Evolutionary conservation across 495 filamentous ascomycete genomes (phyloP), one percentile per base, ranked within the genome.

Genomic region (Cercophora newfieldiana): DNA sequence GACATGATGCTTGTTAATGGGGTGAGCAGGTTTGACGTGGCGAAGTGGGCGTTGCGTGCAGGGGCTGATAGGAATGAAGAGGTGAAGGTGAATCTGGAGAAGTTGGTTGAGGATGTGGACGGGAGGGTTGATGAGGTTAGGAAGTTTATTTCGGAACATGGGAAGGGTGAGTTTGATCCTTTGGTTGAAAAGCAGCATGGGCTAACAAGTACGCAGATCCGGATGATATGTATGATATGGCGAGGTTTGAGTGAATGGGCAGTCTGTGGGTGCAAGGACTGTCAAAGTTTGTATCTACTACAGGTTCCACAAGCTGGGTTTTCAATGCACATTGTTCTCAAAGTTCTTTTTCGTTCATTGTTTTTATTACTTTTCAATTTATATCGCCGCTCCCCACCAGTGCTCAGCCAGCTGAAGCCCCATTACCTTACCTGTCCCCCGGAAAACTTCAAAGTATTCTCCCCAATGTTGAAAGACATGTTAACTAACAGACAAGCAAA

Each of bases 1-100:
- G 86, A 91, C 63, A 91, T 91, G 89, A 87, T 91, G 88, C 75
- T 91, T 12, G 71, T 83, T 44, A 93, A 92, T 63, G 68, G 80
- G 18, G 86, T 88, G 12, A 87, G 82, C 5, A 75, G 89, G 50
- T 92, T 83, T 69, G 83, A 90, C 72, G 82, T 91, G 55, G 86
- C 84, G 3, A 77, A 85, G 69, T 69, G 81, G 21, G 90, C 89
- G 28, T 66, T 91, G 37, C 53, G 50, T 53, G 55, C 22, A 2
- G 69, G 49, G 2, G 53, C 30, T 22, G 59, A 47, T 22, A 68
- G 69, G 3, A 89, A 88, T 63, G 79, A 82, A 64, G 80, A 79
- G 68, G 78, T 90, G 0, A 76, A 74, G 26, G 44, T 79, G 8
- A 77, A 78, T 28, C 74, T 86, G 71, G 80, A 82, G 30, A 78